Evolutionary conservation across 495 filamentous ascomycete genomes (phyloP).

Genomic region (Neurospora tetrasperma): DNA sequence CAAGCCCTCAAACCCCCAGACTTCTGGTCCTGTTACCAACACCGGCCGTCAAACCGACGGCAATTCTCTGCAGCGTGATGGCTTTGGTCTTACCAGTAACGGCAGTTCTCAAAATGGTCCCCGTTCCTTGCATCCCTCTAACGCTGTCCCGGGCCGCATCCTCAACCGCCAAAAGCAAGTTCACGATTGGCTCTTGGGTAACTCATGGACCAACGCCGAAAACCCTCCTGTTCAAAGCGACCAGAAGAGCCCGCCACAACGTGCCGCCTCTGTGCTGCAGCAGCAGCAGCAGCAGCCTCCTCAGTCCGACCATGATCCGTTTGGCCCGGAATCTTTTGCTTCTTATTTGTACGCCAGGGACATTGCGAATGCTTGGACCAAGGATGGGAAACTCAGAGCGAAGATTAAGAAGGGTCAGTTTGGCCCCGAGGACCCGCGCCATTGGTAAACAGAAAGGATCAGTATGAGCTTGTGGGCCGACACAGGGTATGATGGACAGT

Average conservation of each 20-base stretch:
- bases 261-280: neutral
- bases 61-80: neutral
- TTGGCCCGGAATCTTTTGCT: neutral
- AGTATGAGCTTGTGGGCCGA: neutral
- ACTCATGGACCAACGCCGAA: neutral
- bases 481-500: neutral
- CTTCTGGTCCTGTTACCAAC: neutral
- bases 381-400: neutral
- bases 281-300: neutral
- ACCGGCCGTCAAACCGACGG: neutral
- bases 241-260: neutral
- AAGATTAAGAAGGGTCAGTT: neutral
- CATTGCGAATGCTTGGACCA: neutral
- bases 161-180: neutral
- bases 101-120: neutral
- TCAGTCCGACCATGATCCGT: neutral
- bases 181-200: neutral
- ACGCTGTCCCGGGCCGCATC: neutral
- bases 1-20: neutral
- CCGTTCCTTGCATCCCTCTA: neutral
- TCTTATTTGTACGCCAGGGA: neutral
- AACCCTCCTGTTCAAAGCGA: neutral
- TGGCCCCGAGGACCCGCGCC: neutral
- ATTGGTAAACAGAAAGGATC: neutral
- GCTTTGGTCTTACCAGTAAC: neutral